Percentiles rank a stretch among this genome's conserved stretches.
These are phyloP conservation scores for Salix udensis DNA, from an alignment of 345 rosid genomes.

Conservation along the genomic window DNA sequence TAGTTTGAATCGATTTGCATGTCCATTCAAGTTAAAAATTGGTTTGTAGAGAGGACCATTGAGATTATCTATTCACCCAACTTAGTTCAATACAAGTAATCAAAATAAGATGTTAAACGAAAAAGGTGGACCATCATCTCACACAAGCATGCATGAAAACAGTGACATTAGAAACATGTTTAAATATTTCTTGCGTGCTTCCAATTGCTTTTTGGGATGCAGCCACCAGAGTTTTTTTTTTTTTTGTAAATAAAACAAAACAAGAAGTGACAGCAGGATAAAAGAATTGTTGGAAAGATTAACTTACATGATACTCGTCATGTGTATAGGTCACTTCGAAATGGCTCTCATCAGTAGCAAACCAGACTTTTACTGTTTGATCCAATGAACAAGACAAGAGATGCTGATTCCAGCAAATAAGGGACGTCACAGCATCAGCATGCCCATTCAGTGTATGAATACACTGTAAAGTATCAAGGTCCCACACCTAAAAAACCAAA, in stretches of 20 bases:
- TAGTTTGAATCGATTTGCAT: too few species aligned
- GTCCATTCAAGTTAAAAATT: too few species aligned
- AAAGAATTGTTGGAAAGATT: not conserved
- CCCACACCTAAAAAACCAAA: conserved; percentile 45
- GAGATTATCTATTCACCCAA: too few species aligned
- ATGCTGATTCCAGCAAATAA: conserved; percentile 53
- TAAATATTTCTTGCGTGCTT: too few species aligned
- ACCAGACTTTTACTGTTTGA: conserved; percentile 52
- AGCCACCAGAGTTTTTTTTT: too few species aligned
- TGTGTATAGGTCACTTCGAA: conserved; percentile 12
- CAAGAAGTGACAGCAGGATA: too few species aligned
- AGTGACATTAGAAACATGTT: too few species aligned
- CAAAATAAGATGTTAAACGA: too few species aligned
- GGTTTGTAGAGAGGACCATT: too few species aligned
- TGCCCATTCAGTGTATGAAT: conserved; percentile 42
- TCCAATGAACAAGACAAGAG: conserved; percentile 61
- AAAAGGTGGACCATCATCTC: not conserved
- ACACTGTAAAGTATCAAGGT: conserved; percentile 37
- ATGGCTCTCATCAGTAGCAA: conserved; percentile 23
- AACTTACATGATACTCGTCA: conserved; percentile 5
- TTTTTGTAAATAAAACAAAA: too few species aligned
- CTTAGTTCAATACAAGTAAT: too few species aligned
- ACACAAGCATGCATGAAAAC: not conserved
- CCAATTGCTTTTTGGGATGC: too few species aligned
- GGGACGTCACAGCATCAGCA: conserved; percentile 45